These are phyloP conservation scores for Penicillium macrosclerotiorum DNA, from an alignment of 495 filamentous ascomycete species.

Conservation along the genomic window DNA sequence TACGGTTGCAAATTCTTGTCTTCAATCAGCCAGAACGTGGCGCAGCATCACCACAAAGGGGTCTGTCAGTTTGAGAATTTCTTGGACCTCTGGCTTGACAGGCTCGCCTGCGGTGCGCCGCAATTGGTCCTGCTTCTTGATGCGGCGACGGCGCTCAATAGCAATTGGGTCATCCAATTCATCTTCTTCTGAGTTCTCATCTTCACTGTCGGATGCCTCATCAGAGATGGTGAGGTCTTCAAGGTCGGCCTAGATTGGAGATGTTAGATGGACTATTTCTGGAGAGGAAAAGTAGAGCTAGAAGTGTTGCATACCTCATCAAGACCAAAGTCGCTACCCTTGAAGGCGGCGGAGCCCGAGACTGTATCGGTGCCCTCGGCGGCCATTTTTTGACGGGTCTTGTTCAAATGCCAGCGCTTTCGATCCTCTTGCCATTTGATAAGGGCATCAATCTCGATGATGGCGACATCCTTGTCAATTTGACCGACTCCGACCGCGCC, in stretches of 20 bases:
- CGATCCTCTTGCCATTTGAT: constrained; percentile 92
- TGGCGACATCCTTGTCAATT: constrained; percentile 67
- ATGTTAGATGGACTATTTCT: constrained; percentile 9
- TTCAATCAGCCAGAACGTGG: constrained; percentile 80
- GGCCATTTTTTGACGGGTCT: constrained; percentile 98
- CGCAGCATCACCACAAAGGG: constrained; percentile 83
- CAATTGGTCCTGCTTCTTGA: constrained; percentile 72
- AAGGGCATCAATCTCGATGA: constrained; percentile 78
- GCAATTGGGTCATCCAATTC: constrained; percentile 76
- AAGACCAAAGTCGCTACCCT: constrained; percentile 81
- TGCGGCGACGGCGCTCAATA: constrained; percentile 73
- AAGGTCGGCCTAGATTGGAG: constrained; percentile 56
- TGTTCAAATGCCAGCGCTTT: constrained; percentile 96
- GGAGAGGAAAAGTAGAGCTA: neutral
- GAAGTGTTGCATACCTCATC: constrained; percentile 57
- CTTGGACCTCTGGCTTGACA: constrained; percentile 72
- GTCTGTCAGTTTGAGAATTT: constrained; percentile 73
- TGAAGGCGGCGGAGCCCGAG: constrained; percentile 59
- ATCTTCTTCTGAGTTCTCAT: constrained; percentile 71
- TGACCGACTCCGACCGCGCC: constrained; percentile 65
- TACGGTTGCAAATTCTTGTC: too few species aligned
- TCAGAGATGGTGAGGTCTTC: constrained; percentile 79
- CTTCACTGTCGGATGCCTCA: constrained; percentile 64
- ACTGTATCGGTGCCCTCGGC: constrained; percentile 59
- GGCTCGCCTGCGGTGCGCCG: constrained; percentile 86